A percentile compares a stretch with the other conserved stretches of the same genome.
These are phyloP conservation scores for Salix caprea DNA, from an alignment of 345 rosid species.

Conservation along the genomic window DNA sequence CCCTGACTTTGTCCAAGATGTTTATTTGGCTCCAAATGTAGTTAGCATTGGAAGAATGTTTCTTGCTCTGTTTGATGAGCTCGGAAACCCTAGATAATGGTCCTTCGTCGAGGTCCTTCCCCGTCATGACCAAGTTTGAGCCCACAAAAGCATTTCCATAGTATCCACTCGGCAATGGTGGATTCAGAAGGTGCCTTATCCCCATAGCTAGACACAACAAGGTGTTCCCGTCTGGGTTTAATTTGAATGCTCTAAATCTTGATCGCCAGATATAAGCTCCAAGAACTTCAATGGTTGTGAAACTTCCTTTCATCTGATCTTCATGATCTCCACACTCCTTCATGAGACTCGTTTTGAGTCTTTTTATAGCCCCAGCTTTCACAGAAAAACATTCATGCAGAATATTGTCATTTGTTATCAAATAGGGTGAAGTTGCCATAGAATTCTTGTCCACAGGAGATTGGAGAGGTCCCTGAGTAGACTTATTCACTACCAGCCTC, in stretches of 20 bases:
- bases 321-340: constrained; percentile 10
- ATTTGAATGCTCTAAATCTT: constrained; percentile 41
- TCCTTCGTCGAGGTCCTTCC: constrained; percentile 26
- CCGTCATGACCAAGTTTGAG: constrained; percentile 31
- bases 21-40: constrained; percentile 23
- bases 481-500: constrained; percentile 11
- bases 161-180: constrained; percentile 42
- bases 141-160: constrained; percentile 56
- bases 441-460: not conserved
- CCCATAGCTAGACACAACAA: constrained; percentile 34
- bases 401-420: constrained; percentile 31
- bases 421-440: constrained; percentile 32
- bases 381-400: constrained; percentile 34
- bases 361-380: constrained; percentile 27
- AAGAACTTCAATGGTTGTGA: constrained; percentile 50
- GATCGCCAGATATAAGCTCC: constrained; percentile 51
- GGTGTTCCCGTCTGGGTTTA: constrained; percentile 37
- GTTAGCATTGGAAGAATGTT: constrained; percentile 9
- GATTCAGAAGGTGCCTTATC: constrained; percentile 34
- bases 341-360: constrained; percentile 25
- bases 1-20: constrained; percentile 23
- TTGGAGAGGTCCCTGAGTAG: not conserved
- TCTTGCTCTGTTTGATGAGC: constrained; percentile 43
- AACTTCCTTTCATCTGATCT: not conserved
- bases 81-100: constrained; percentile 26